Conservation (phyloP, 2,329 filamentous ascomycete genomes). For the Exophiala sp. region DNA sequence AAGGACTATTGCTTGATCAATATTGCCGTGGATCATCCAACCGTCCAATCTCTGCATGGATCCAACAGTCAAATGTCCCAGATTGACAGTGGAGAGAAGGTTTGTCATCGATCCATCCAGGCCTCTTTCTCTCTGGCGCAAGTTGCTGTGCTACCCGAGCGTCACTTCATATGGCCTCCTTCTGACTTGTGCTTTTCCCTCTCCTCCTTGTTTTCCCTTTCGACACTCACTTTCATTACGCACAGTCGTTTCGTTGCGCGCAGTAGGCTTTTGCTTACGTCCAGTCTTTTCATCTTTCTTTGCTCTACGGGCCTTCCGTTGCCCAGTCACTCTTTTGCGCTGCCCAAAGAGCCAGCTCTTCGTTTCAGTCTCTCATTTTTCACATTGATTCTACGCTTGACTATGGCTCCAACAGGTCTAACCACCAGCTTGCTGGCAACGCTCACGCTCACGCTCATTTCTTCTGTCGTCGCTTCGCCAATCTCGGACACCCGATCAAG, state of each 20-base stretch:
- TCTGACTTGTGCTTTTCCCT: conserved; percentile 15
- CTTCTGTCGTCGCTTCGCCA: conserved; percentile 33
- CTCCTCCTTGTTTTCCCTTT: conserved; percentile 13
- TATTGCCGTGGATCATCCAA: conserved; percentile 3
- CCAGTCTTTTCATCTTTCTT: conserved; percentile 21
- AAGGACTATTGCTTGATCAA: too few relatives aligned
- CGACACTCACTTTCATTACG: conserved; percentile 8
- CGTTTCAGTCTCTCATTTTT: conserved; percentile 5
- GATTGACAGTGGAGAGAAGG: conserved; percentile 10
- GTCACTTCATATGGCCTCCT: conserved; percentile 21
- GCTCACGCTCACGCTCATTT: conserved; percentile 24
- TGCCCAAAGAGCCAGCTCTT: neutral
- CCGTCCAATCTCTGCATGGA: conserved; percentile 8
- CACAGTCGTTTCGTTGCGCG: conserved; percentile 15
- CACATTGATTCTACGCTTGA: neutral
- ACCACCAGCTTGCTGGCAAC: conserved; percentile 24
- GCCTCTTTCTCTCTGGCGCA: neutral
- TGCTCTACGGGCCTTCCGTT: conserved; percentile 16
- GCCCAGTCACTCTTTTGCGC: conserved; percentile 18
- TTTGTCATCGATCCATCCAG: conserved; percentile 6
- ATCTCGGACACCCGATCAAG: conserved; percentile 33
- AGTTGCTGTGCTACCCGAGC: conserved; percentile 4
- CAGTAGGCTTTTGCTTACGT: conserved; percentile 25
- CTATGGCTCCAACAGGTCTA: conserved; percentile 19
- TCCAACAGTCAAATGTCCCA: conserved; percentile 14